phyloP scores from a whole-genome alignment of 306 rosid species.

The Hippophae rhamnoides region DNA sequence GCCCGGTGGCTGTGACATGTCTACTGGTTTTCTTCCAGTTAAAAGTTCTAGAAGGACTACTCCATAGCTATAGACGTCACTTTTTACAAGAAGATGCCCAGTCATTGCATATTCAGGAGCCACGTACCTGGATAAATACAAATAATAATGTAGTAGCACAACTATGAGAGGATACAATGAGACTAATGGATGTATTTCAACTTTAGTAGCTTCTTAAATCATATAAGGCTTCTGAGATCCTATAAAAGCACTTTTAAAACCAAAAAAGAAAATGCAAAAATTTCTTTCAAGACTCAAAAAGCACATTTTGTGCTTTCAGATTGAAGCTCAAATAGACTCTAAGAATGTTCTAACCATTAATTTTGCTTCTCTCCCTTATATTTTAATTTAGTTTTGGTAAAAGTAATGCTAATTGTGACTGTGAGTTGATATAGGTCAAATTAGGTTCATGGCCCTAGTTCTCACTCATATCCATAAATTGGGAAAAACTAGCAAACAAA shows the following conservation, averaged over 20 bases:
- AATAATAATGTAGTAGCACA: conserved; percentile 9
- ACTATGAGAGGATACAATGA: neutral
- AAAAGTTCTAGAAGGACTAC: conserved; percentile 89
- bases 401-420: no score
- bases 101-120: conserved; percentile 96
- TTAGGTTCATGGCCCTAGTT: neutral
- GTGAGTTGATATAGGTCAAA: no score
- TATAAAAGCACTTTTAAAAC: no score
- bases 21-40: conserved; percentile 75
- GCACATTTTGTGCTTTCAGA: no score
- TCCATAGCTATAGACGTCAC: conserved; percentile 90
- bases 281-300: no score
- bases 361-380: no score
- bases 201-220: no score
- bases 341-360: no score
- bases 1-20: conserved; percentile 86
- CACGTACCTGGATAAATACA: conserved; percentile 49
- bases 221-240: no score
- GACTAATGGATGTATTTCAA: neutral
- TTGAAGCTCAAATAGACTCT: no score
- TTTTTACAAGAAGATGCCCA: conserved; percentile 86
- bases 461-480: neutral
- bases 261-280: no score
- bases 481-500: neutral
- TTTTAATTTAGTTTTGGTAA: no score